These are phyloP conservation scores for Xylaria sp. DNA, from an alignment of 2,329 filamentous ascomycete genomes.

Conservation along the genomic window DNA sequence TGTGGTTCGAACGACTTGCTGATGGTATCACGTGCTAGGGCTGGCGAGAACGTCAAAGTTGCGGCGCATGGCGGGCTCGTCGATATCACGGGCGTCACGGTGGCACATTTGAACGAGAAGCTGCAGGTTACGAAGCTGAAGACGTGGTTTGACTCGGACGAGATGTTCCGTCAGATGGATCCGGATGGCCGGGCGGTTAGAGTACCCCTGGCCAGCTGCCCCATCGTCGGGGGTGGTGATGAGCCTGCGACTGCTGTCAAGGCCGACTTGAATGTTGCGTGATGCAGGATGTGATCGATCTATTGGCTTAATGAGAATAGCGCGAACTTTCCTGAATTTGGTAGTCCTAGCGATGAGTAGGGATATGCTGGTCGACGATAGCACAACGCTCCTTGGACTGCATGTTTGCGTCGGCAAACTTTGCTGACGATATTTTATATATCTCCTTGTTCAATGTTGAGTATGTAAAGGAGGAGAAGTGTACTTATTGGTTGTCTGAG, in stretches of 20 bases:
- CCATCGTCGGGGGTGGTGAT: not conserved
- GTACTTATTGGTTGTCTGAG: no score
- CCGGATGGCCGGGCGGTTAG: conserved; percentile 18
- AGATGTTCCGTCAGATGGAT: conserved; percentile 70
- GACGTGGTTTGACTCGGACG: conserved; percentile 69
- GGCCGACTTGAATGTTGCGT: not conserved
- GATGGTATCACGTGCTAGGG: conserved; percentile 47
- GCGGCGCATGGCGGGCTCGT: conserved; percentile 66
- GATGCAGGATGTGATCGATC: no score
- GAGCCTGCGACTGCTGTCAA: not conserved
- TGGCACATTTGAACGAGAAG: conserved; percentile 66
- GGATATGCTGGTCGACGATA: no score
- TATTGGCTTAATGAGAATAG: no score
- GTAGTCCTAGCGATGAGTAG: no score
- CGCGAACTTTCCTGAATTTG: no score
- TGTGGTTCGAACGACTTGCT: not conserved
- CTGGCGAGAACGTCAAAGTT: conserved; percentile 65
- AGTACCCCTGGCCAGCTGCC: conserved; percentile 5
- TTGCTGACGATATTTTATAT: no score
- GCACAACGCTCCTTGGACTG: no score
- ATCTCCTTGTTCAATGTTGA: no score
- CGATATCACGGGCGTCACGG: conserved; percentile 67
- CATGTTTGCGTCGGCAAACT: no score
- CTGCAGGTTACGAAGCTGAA: conserved; percentile 63
- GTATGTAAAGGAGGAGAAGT: no score